Conservation (phyloP, 495 filamentous ascomycete species). For the Hypoxylon subgilvum region DNA sequence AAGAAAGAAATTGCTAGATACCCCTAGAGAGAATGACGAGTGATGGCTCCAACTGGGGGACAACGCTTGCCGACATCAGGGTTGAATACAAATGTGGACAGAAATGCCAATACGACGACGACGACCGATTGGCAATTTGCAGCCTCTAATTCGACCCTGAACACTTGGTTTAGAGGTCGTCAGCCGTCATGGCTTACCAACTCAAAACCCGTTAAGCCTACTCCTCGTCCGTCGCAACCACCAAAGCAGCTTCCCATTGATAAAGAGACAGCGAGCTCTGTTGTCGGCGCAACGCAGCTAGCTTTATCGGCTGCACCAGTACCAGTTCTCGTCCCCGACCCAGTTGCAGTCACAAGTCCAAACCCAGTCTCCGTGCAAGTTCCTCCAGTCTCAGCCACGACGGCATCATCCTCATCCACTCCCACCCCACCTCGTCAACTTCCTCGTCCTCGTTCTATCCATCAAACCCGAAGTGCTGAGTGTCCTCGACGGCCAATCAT, state of each 20-base stretch:
- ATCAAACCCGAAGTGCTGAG: neutral
- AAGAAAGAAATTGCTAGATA: neutral
- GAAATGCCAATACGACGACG: neutral
- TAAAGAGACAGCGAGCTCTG: conserved; percentile 2
- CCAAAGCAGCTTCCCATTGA: conserved; percentile 14
- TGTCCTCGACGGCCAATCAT: conserved; percentile 5
- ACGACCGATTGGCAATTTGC: conserved; percentile 56
- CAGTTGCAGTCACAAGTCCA: no score
- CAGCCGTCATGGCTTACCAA: conserved; percentile 72
- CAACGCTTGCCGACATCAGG: conserved; percentile 11
- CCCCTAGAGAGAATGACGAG: neutral
- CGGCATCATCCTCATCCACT: conserved; percentile 6
- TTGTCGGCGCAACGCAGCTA: conserved; percentile 22
- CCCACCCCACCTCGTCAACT: neutral
- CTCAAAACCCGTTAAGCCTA: conserved; percentile 46
- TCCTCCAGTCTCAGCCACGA: conserved; percentile 13
- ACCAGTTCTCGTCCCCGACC: neutral
- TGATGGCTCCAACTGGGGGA: conserved; percentile 33
- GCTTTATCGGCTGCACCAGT: conserved; percentile 1
- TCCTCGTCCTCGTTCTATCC: conserved; percentile 5
- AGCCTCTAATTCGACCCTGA: conserved; percentile 72
- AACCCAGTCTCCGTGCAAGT: neutral
- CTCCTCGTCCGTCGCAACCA: conserved; percentile 44
- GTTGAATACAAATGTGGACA: conserved; percentile 7
- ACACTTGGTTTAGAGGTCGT: conserved; percentile 67